Conservation (phyloP, 2,329 filamentous ascomycete genomes). For the Phyllosticta citribraziliensis region DNA sequence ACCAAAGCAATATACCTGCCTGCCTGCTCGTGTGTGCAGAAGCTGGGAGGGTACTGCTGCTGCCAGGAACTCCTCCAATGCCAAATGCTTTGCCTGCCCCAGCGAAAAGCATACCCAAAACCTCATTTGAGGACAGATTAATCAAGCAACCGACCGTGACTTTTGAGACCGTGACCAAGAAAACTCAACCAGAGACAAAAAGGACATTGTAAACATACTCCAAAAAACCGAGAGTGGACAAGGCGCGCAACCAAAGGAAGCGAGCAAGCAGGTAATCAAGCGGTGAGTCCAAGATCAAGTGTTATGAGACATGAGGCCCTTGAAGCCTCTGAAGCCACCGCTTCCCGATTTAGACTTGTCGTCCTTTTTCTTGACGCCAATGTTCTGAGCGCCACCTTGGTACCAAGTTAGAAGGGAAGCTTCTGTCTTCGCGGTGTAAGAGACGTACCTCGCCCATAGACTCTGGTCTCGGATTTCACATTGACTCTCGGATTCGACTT, state of each 20-base stretch:
- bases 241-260: not conserved
- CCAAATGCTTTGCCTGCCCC: not conserved
- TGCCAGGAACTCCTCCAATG: not conserved
- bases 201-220: not conserved
- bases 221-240: not conserved
- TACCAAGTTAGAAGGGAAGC: not conserved
- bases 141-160: not conserved
- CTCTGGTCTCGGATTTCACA: conserved; percentile 40
- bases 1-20: not conserved
- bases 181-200: not conserved
- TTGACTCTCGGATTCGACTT: conserved; percentile 30
- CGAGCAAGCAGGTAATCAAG: not conserved
- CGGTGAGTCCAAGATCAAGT: not conserved
- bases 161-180: not conserved
- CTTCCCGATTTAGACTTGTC: not conserved
- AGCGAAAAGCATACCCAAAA: not conserved
- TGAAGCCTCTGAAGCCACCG: conserved; percentile 10
- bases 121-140: not conserved
- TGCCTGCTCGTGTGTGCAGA: not conserved
- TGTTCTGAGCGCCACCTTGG: conserved; percentile 43
- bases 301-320: conserved; percentile 10
- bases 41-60: not conserved
- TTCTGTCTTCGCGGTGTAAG: not conserved
- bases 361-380: conserved; percentile 38
- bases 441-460: conserved; percentile 46